phyloP scores from a whole-genome alignment of 2,329 filamentous ascomycete species.

The Stromatinia cepivora region DNA sequence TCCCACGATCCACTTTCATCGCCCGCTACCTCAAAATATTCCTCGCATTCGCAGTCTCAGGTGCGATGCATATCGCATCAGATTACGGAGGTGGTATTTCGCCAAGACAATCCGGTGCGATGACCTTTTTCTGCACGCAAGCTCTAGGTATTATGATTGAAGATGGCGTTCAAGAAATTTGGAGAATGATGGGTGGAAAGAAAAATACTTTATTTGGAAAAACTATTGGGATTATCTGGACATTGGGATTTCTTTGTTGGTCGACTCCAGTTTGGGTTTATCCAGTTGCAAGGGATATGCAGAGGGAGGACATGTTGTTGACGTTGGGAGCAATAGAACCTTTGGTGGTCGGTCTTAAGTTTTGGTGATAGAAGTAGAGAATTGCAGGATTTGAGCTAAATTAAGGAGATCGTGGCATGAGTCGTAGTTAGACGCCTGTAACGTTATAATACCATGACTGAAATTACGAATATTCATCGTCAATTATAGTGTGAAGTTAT shows the following conservation, averaged over 20 bases:
- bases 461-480: no score
- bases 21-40: slow-evolving; percentile 39
- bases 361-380: neutral
- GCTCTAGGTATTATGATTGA: slow-evolving; percentile 39
- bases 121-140: slow-evolving; percentile 36
- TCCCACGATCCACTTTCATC: slow-evolving; percentile 6
- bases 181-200: slow-evolving; percentile 22
- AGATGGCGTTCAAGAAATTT: slow-evolving; percentile 35
- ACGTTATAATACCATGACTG: no score
- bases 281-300: neutral
- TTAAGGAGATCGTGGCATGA: no score
- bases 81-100: slow-evolving; percentile 31
- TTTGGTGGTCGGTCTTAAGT: neutral
- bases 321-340: neutral
- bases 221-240: neutral
- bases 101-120: slow-evolving; percentile 27
- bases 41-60: slow-evolving; percentile 40
- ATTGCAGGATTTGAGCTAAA: neutral
- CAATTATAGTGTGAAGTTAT: no score
- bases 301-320: neutral
- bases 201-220: neutral
- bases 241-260: neutral
- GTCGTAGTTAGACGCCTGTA: no score
- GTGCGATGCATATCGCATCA: slow-evolving; percentile 31
- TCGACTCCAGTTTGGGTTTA: neutral